Evolutionary conservation across 2,329 filamentous ascomycete genomes (phyloP).

Genomic region (Waltergamsia citrina): DNA sequence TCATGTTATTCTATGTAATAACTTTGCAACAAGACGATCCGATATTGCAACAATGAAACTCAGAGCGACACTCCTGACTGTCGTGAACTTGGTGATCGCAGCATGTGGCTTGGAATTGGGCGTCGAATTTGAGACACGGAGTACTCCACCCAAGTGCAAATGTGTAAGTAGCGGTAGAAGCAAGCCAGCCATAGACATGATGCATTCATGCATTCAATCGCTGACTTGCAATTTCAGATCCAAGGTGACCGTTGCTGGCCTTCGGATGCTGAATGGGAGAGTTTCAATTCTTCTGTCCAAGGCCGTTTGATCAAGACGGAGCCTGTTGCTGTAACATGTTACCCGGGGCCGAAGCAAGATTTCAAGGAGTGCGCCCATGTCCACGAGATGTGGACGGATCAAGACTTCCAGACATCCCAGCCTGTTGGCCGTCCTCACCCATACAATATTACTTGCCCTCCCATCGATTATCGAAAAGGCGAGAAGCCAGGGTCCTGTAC

Average conservation of each 20-base stretch:
- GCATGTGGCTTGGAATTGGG: too few species aligned
- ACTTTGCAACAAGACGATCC: too few species aligned
- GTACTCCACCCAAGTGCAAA: neutral
- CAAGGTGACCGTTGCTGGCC: constrained; percentile 14
- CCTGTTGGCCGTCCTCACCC: constrained; percentile 14
- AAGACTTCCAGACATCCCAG: constrained; percentile 14
- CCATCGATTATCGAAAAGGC: constrained; percentile 11
- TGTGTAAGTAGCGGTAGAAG: constrained; percentile 1
- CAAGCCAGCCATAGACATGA: neutral
- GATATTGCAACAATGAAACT: too few species aligned
- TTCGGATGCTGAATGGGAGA: constrained; percentile 7
- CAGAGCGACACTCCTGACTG: too few species aligned
- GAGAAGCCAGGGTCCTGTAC: constrained; percentile 8
- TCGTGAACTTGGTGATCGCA: too few species aligned
- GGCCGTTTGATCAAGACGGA: constrained; percentile 12
- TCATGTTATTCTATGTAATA: too few species aligned
- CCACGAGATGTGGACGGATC: constrained; percentile 12
- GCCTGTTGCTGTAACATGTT: constrained; percentile 15
- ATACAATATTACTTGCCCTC: constrained; percentile 17
- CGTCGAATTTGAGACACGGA: too few species aligned
- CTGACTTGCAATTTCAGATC: constrained; percentile 7
- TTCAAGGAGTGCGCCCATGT: constrained; percentile 10
- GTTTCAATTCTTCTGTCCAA: constrained; percentile 8
- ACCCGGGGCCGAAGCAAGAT: constrained; percentile 11
- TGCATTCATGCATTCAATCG: neutral